Conservation (phyloP, 495 filamentous ascomycete species). For the Cairneyella variabilis region DNA sequence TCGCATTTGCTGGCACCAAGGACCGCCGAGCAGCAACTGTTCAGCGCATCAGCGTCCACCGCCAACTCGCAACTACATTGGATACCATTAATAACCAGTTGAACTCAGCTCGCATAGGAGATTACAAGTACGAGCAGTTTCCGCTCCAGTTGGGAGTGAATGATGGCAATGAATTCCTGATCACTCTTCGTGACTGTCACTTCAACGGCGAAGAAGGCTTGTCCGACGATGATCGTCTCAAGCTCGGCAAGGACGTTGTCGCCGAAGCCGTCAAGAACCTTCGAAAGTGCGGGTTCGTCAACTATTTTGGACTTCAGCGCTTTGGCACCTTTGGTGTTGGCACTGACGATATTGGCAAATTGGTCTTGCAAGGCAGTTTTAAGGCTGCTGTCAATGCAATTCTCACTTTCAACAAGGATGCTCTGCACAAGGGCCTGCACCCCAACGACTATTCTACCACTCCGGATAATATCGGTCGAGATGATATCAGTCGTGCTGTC, state of each 20-base stretch:
- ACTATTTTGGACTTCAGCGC: slow-evolving; percentile 93
- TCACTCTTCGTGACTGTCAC: slow-evolving; percentile 80
- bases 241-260: slow-evolving; percentile 49
- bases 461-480: slow-evolving; percentile 47
- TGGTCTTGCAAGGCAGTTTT: slow-evolving; percentile 77
- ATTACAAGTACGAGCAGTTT: slow-evolving; percentile 68
- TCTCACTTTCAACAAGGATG: slow-evolving; percentile 56
- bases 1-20: slow-evolving; percentile 91
- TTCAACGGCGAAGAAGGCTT: slow-evolving; percentile 46
- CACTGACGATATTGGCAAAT: slow-evolving; percentile 77
- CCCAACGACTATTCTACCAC: slow-evolving; percentile 22
- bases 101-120: slow-evolving; percentile 61
- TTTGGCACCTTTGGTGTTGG: slow-evolving; percentile 82
- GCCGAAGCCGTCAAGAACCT: slow-evolving; percentile 50
- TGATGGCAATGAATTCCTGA: slow-evolving; percentile 83
- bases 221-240: slow-evolving; percentile 33
- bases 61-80: slow-evolving; percentile 60
- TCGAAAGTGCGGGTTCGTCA: slow-evolving; percentile 73
- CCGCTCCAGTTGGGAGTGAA: slow-evolving; percentile 80
- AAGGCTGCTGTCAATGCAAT: slow-evolving; percentile 73
- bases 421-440: slow-evolving; percentile 44
- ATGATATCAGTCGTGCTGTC: slow-evolving; percentile 72
- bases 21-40: slow-evolving; percentile 85
- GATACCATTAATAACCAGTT: slow-evolving; percentile 58
- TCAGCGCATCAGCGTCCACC: slow-evolving; percentile 73